Evolutionary conservation across 2,329 filamentous ascomycete species (phyloP).

Genomic region (Sporothrix phasma): DNA sequence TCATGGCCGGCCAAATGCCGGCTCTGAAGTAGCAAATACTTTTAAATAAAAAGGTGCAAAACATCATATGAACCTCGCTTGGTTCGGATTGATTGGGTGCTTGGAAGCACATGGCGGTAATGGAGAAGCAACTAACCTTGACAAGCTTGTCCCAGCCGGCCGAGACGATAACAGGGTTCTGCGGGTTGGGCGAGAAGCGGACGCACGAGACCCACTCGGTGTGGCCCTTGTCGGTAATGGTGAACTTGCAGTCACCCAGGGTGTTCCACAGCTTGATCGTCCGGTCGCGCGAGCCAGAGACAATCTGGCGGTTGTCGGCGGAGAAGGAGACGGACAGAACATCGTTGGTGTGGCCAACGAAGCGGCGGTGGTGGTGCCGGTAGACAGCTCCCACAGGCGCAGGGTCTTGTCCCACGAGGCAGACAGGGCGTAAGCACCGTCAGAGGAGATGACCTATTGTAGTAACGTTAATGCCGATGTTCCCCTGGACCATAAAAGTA

Average conservation of each 20-base stretch:
- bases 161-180: slow-evolving; percentile 99
- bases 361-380: slow-evolving; percentile 95
- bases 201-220: slow-evolving; percentile 99
- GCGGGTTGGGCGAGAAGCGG: slow-evolving; percentile 98
- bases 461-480: neutral
- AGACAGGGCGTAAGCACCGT: slow-evolving; percentile 97
- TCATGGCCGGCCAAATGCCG: slow-evolving; percentile 69
- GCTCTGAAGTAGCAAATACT: slow-evolving; percentile 99
- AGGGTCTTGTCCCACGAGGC: slow-evolving; percentile 99
- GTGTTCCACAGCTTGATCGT: slow-evolving; percentile 99
- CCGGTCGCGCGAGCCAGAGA: slow-evolving; percentile 95
- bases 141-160: slow-evolving; percentile 99
- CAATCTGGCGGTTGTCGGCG: slow-evolving; percentile 99
- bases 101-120: neutral
- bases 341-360: slow-evolving; percentile 98
- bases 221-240: slow-evolving; percentile 99
- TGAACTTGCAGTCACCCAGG: slow-evolving; percentile 99
- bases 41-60: slow-evolving; percentile 58
- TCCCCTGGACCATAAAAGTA: slow-evolving; percentile 18
- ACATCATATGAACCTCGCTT: slow-evolving; percentile 63
- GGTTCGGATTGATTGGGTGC: neutral
- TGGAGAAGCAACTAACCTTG: slow-evolving; percentile 63
- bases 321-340: slow-evolving; percentile 99
- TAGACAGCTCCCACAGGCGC: slow-evolving; percentile 97
- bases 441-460: slow-evolving; percentile 87